Conservation (phyloP, 352 stramenopile genomes). For the Phytophthora syringae region DNA sequence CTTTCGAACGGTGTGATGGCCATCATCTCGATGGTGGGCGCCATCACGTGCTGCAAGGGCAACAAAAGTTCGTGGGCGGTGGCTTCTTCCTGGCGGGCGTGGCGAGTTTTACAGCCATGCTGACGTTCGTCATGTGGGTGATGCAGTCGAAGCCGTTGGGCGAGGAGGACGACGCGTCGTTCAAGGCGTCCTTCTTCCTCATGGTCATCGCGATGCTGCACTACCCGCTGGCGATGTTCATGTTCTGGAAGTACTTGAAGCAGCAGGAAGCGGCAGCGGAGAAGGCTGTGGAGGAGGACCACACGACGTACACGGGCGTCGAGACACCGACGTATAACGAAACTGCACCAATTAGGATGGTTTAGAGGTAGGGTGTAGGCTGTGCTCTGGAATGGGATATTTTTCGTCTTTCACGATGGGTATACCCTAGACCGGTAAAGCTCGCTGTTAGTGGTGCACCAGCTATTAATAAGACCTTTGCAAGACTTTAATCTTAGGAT, state of each 20-base stretch:
- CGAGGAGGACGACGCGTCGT: conserved; percentile 56
- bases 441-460: too few relatives aligned
- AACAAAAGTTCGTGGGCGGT: conserved; percentile 18
- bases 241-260: conserved; percentile 28
- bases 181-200: conserved; percentile 59
- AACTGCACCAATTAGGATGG: too few relatives aligned
- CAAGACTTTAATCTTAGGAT: too few relatives aligned
- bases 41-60: conserved; percentile 52
- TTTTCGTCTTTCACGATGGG: too few relatives aligned
- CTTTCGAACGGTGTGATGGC: conserved; percentile 46
- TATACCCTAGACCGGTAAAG: too few relatives aligned
- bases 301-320: background rate
- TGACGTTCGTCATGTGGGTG: conserved; percentile 45
- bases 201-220: conserved; percentile 55
- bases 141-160: conserved; percentile 51
- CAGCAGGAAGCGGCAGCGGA: background rate
- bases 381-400: too few relatives aligned
- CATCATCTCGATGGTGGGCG: conserved; percentile 50
- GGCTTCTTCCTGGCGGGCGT: conserved; percentile 16
- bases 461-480: too few relatives aligned
- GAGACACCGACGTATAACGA: too few relatives aligned
- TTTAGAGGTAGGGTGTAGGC: too few relatives aligned
- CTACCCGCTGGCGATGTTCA: too few relatives aligned
- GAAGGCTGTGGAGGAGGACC: conserved; percentile 1
- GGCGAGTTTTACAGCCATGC: background rate